Conservation (phyloP, 176 grass and related monocot genomes). For the Dactylis glomerata region DNA sequence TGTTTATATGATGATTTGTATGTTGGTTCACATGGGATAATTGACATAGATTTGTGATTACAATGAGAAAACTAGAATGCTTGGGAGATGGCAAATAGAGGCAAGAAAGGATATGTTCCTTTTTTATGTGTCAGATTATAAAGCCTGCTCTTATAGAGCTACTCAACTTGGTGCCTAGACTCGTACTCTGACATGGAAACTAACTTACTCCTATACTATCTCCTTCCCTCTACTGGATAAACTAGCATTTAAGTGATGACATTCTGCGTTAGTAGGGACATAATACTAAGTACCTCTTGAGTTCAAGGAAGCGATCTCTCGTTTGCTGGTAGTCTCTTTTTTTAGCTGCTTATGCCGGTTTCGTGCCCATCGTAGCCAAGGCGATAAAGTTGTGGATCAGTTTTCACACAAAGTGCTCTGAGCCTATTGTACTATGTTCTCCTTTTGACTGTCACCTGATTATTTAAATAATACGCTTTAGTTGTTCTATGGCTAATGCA, state of each 20-base stretch:
- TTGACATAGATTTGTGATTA: neutral
- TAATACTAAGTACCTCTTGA: neutral
- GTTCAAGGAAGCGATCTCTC: neutral
- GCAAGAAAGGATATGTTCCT: neutral
- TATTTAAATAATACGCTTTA: slow-evolving; percentile 5
- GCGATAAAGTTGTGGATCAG: slow-evolving; percentile 5
- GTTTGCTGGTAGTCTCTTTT: neutral
- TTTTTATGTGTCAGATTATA: neutral
- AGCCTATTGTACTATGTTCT: slow-evolving; percentile 20
- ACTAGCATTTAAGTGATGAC: neutral
- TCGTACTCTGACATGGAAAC: neutral
- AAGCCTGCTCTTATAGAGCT: neutral
- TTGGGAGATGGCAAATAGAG: neutral
- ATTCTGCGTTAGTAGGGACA: neutral
- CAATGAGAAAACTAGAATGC: neutral
- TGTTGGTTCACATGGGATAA: neutral
- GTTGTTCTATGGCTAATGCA: slow-evolving; percentile 10
- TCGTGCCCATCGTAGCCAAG: neutral
- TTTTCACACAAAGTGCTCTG: slow-evolving; percentile 2
- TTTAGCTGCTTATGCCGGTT: neutral
- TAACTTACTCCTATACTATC: neutral
- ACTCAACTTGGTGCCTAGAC: neutral
- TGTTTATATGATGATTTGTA: slow-evolving; percentile 4
- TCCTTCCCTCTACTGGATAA: neutral
- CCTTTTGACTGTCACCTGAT: slow-evolving; percentile 11